Base-by-base conservation (phyloP, 2,329 filamentous ascomycete genomes). In the Fusarium torreyae region DNA sequence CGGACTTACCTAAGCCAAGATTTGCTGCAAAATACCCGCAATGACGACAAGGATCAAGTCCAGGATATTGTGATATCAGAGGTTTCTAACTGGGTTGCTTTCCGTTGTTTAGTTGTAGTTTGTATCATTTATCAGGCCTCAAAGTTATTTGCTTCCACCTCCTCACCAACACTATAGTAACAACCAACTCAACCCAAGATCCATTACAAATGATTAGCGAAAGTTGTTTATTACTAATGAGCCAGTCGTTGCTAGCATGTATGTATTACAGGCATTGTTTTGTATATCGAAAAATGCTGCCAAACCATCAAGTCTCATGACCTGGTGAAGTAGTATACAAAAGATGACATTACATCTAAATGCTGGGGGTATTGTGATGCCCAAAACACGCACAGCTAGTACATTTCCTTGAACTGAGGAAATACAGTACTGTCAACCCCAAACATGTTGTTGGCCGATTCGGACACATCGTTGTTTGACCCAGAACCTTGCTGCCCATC, bases 391-490 rank as follows among this genome's bases (percentile, higher is more conserved):
- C 3, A 44, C n/a, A n/a, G 14, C 45, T 69, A 82, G 56, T 80
- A 80, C 78, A 82, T 77, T 38, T 82, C 79, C 43, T 74, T 75
- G 15, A 82, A 74, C 22, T 81, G 79, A 22, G 75, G 61, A 60
- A 80, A 82, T 7, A 81, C 77, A 3, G 78, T 81, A 7, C 75
- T 75, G 24, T 78, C 76, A 6, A 68, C 40, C 10, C 61, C 68
- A 50, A 75, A 79, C 57, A 76, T 63, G 40, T 55, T 51, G 24
- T 54, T 50, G 18, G 65, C 55, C 11, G 74, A 20, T 24, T 76
- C 73, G 4, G 75, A 58, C 52, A 76, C 62, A 42, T 76, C 74
- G 10, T 61, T 34, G n/a, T 66, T 72, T 13, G 76, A 48, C 36
- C 61, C 51, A 4, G 73, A 49, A 4, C 70, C 67, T 28, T 74